Evolutionary conservation across 2,329 filamentous ascomycete species (phyloP).

Genomic region (Diaporthe humulicola): DNA sequence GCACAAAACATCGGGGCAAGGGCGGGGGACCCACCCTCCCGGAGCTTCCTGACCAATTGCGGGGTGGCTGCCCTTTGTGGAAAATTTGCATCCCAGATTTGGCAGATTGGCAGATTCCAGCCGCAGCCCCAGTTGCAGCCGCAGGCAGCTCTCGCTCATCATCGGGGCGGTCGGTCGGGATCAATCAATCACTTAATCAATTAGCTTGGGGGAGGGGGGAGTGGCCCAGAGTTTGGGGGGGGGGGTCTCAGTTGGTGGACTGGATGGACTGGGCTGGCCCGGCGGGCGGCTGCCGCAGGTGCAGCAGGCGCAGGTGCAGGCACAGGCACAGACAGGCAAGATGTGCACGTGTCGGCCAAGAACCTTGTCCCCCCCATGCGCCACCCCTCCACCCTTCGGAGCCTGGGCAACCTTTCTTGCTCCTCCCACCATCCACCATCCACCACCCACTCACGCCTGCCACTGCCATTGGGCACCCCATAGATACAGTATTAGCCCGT

Average conservation of each 20-base stretch:
- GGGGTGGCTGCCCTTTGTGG: conserved; percentile 23
- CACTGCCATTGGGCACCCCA: background rate
- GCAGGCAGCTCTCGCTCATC: background rate
- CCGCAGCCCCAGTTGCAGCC: conserved; percentile 23
- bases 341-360: conserved; percentile 29
- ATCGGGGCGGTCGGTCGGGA: background rate
- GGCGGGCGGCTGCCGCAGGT: conserved; percentile 1
- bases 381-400: conserved; percentile 12
- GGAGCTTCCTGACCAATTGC: conserved; percentile 23
- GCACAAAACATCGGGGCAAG: background rate
- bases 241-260: background rate
- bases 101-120: conserved; percentile 33
- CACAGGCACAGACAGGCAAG: background rate
- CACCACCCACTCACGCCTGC: no score
- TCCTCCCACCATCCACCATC: no score
- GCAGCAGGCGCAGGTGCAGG: conserved; percentile 4
- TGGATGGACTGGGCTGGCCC: conserved; percentile 3
- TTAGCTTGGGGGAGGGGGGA: background rate
- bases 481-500: no score
- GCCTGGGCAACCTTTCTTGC: background rate
- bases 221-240: background rate
- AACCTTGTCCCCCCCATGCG: conserved; percentile 12
- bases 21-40: conserved; percentile 6
- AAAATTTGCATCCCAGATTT: conserved; percentile 28
- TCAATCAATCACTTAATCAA: background rate